Conservation (phyloP, 352 stramenopile genomes). For the Bremia lactucae region DNA sequence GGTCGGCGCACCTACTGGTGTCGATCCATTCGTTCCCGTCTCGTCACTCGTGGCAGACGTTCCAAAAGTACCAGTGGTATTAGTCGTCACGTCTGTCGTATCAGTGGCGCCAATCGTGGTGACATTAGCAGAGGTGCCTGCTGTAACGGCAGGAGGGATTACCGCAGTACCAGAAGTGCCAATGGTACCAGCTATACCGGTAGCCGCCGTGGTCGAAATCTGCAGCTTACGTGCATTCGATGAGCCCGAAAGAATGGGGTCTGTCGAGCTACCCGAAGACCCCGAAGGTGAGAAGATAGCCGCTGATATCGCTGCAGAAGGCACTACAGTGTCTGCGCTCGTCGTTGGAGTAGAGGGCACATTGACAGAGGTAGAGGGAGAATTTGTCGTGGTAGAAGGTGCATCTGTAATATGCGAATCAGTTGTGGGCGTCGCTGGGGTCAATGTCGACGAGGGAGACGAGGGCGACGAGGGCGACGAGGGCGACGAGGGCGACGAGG, state of each 20-base stretch:
- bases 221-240: slow-evolving; percentile 8
- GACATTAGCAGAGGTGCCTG: neutral
- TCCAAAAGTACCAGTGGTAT: slow-evolving; percentile 2
- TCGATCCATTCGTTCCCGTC: slow-evolving; percentile 6
- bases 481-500: slow-evolving; percentile 18
- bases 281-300: slow-evolving; percentile 13
- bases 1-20: slow-evolving; percentile 1
- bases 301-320: no score
- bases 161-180: slow-evolving; percentile 2
- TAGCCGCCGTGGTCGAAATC: slow-evolving; percentile 3
- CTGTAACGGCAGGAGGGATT: slow-evolving; percentile 2
- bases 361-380: slow-evolving; percentile 12
- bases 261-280: slow-evolving; percentile 5
- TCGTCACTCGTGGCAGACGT: slow-evolving; percentile 8
- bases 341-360: neutral
- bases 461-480: neutral
- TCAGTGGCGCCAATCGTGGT: slow-evolving; percentile 1
- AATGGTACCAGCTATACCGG: slow-evolving; percentile 3
- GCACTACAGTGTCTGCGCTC: no score
- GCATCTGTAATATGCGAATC: slow-evolving; percentile 6
- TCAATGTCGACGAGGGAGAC: neutral
- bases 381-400: slow-evolving; percentile 9
- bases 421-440: slow-evolving; percentile 6
- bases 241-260: slow-evolving; percentile 1
- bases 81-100: slow-evolving; percentile 8